These are phyloP conservation scores for Panicum hallii DNA, from an alignment of 202 grass and related monocot genomes.

Conservation along the genomic window DNA sequence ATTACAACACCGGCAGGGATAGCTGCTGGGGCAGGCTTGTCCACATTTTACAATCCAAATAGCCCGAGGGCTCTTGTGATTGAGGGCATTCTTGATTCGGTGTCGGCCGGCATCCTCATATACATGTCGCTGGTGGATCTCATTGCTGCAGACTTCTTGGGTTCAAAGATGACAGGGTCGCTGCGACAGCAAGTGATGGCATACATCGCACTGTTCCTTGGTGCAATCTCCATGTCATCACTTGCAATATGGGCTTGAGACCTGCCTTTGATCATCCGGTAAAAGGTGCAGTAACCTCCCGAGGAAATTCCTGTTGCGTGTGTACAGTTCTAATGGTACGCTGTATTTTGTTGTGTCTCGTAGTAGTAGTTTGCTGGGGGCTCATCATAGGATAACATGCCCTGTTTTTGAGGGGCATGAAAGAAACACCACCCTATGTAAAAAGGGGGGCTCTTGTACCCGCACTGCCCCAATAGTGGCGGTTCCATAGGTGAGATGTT, in stretches of 20 bases:
- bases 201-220: slow-evolving; percentile 62
- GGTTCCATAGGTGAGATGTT: not conserved
- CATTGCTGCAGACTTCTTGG: slow-evolving; percentile 85
- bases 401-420: slow-evolving; percentile 51
- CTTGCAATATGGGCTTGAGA: slow-evolving; percentile 90
- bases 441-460: not conserved
- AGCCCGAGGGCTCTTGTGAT: slow-evolving; percentile 81
- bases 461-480: not conserved
- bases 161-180: slow-evolving; percentile 55
- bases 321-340: slow-evolving; percentile 33
- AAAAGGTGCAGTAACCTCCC: not conserved
- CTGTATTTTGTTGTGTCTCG: not conserved
- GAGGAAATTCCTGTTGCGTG: not conserved
- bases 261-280: not conserved
- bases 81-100: slow-evolving; percentile 83
- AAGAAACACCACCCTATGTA: slow-evolving; percentile 5
- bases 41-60: slow-evolving; percentile 79
- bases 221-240: slow-evolving; percentile 78
- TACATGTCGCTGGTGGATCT: slow-evolving; percentile 98
- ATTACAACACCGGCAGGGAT: slow-evolving; percentile 85
- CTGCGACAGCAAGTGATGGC: slow-evolving; percentile 59
- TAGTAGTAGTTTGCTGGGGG: not conserved
- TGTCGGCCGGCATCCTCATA: slow-evolving; percentile 88
- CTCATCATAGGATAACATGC: slow-evolving; percentile 2
- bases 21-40: slow-evolving; percentile 51